phyloP scores from a whole-genome alignment of 169 alveolate species.

The Theileria orientalis region DNA sequence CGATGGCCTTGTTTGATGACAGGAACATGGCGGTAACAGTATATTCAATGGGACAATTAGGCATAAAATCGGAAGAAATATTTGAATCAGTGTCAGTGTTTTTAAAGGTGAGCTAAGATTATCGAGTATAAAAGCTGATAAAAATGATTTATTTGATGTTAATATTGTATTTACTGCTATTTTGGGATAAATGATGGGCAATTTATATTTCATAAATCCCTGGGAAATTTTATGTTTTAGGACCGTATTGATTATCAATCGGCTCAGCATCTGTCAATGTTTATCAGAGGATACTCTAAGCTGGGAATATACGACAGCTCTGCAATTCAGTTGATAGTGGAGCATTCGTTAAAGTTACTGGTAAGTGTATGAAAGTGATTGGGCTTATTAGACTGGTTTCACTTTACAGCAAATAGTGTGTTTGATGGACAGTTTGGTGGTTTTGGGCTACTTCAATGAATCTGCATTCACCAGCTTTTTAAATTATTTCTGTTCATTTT shows the following conservation, averaged over 20 bases:
- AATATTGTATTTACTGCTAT: not conserved
- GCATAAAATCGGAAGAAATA: constrained; percentile 16
- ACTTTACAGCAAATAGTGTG: constrained; percentile 48
- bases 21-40: constrained; percentile 53
- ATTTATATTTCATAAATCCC: not conserved
- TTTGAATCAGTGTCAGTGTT: constrained; percentile 33
- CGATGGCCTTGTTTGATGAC: constrained; percentile 46
- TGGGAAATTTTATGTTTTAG: not conserved
- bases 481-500: not conserved
- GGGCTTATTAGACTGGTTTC: constrained; percentile 40
- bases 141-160: not conserved
- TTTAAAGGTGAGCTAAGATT: constrained; percentile 15
- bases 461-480: not conserved
- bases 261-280: constrained; percentile 61
- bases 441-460: constrained; percentile 48
- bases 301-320: constrained; percentile 35
- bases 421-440: constrained; percentile 48
- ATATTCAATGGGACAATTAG: constrained; percentile 59
- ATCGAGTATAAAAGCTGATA: not conserved
- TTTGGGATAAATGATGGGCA: no score
- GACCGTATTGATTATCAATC: constrained; percentile 32
- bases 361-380: not conserved
- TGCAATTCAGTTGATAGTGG: constrained; percentile 22
- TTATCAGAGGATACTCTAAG: constrained; percentile 43
- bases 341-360: constrained; percentile 12